Evolutionary conservation across 2,329 filamentous ascomycete genomes (phyloP), one percentile per base, ranked within the genome.

Genomic region (Talaromyces verruculosus): DNA sequence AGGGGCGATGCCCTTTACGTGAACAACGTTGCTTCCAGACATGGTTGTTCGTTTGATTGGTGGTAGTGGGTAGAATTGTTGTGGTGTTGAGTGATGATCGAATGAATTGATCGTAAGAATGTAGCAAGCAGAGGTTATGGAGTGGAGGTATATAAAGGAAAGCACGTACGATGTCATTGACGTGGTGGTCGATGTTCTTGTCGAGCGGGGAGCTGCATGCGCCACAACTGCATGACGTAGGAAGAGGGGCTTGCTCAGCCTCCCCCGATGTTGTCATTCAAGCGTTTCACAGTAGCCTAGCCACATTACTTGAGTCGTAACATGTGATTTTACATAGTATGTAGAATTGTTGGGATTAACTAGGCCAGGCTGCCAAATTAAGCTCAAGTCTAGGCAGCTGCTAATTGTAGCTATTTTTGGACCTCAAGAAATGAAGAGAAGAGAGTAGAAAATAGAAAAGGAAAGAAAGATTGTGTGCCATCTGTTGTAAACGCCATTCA

Each of bases 1-100:
- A 69, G 84, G 78, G 72, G 91, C 88, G 81, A 99, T 97, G 83
- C 95, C 93, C 82, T 91, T 91, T 74, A 98, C 93, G 82, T 93
- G 83, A 70, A 97, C 92, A 61, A 91, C 94, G 73, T 82, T 86
- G 73, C 81, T 71, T 62, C 71, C 77, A 73, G 85, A 81, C 86
- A 88, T 88, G 70, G 47, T 84, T 77, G 41, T 51, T 60, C 51
- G 41, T 41, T 25, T 61, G 11, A 17, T 25, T 35, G 30, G n/a
- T 35, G 5, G 41, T 61, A 53, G n/a, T 19, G 1, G 3, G 15
- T 30, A 51, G 10, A 25, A n/a, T 11, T 15, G 37, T 22, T 28
- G 43, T 22, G 11, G 22, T 22, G 22, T 49, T 51, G 11, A 33
- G 35, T 19, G 30, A 37, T 13, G 25, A 35, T 17, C 5, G 8